phyloP scores from a whole-genome alignment of 2,329 filamentous ascomycete genomes.

The Lachnellula occidentalis region DNA sequence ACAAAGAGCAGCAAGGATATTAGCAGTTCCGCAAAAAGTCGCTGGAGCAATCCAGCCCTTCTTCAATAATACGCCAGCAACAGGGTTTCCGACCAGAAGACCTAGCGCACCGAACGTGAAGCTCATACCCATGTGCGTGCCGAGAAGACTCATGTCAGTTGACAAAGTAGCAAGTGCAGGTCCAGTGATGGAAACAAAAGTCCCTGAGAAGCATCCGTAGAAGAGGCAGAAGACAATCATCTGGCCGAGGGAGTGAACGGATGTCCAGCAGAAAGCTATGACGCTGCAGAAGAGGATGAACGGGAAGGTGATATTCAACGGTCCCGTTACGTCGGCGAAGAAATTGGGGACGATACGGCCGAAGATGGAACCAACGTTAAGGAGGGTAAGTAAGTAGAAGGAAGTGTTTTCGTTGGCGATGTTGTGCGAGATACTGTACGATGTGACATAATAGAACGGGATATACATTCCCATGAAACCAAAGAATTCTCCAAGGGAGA shows the following conservation, averaged over 20 bases:
- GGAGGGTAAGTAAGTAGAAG: constrained; percentile 15
- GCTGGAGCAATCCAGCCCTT: constrained; percentile 36
- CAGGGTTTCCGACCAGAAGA: constrained; percentile 31
- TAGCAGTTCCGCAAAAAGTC: constrained; percentile 54
- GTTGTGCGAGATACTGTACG: constrained; percentile 15
- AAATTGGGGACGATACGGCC: constrained; percentile 49
- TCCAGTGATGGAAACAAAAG: constrained; percentile 42
- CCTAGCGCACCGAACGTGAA: constrained; percentile 43
- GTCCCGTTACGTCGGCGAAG: constrained; percentile 46
- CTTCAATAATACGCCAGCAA: constrained; percentile 43
- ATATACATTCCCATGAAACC: constrained; percentile 43
- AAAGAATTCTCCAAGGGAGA: constrained; percentile 15
- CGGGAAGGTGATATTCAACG: constrained; percentile 42
- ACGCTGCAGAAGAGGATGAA: constrained; percentile 45
- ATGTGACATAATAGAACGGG: constrained; percentile 42
- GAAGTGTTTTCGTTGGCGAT: constrained; percentile 33
- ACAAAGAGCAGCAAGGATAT: constrained; percentile 36
- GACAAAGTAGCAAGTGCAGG: constrained; percentile 14
- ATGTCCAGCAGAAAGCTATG: constrained; percentile 45
- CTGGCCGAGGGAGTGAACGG: constrained; percentile 44
- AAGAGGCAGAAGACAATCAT: constrained; percentile 58
- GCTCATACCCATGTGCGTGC: constrained; percentile 46
- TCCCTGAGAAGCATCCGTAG: constrained; percentile 65
- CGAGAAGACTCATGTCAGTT: constrained; percentile 42
- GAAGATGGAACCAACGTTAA: constrained; percentile 39